Base-by-base conservation (phyloP, 2,329 filamentous ascomycete species). In the Alternaria rosae region DNA sequence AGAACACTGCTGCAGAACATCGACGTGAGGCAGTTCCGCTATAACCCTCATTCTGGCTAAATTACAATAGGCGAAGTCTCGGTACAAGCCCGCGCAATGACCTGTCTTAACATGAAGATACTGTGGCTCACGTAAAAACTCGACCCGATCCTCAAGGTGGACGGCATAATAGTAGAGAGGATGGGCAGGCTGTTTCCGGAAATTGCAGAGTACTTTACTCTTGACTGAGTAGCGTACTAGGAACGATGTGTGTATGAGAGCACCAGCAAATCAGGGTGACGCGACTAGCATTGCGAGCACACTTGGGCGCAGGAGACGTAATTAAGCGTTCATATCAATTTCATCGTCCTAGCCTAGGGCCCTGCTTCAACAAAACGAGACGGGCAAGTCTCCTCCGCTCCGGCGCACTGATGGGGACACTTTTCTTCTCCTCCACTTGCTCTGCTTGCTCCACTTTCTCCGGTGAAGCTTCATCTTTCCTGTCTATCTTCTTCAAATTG, bases 301-400 rank as follows among this genome's bases (percentile, higher is more conserved):
- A n/a, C n/a, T n/a, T n/a, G 15, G 32, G 4, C 4, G 32, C 15
- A 2, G n/a, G n/a, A 17, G 8, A 38, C 15, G 15, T 38, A 38
- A 8, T n/a, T 5, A n/a, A 38, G 35, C 35, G 17, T 10, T 8
- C 35, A 38, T 38, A 17, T 3, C 35, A 38, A 38, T 17, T 10
- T 38, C 5, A 38, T 17, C 21, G 6, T 11, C 26, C 25, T n/a
- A 57, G 35, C 9, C 55, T 51, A 23, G 32, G 32, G 17, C 52
- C 55, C 6, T 38, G 25, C 13, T 57, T 43, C 13, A 52, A 21
- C n/a, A 57, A 11, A 11, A 23, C 35, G 11, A 57, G 26, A 23
- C 35, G 45, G 5, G 45, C 55, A 38, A 51, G 35, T 25, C 55
- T 50, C 23, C 55, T 57, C 13, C 55, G 45, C 38, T 57, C 55